Evolutionary conservation across 768 basidiomycete species (phyloP), one percentile per base, ranked within the genome.

Genomic region (Heimioporus sp.): DNA sequence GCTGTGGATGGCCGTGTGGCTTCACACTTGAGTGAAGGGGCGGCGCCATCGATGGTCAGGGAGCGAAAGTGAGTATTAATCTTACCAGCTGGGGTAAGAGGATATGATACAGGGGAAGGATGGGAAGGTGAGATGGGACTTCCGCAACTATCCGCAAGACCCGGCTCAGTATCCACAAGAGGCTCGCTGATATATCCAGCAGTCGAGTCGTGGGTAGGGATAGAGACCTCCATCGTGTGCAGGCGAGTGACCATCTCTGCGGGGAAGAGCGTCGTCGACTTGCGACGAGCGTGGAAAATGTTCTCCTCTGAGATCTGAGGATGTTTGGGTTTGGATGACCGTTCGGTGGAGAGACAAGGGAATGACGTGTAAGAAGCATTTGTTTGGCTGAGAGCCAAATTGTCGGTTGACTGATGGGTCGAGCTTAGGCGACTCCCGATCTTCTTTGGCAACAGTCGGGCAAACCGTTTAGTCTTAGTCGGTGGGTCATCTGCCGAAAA

Each of bases 261-360:
- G 2, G 67, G 67, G 35, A 71, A 69, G 52, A 69, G 56, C 6
- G 64, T 68, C 24, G 65, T 58, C 48, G 68, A 69, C 60, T 69
- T 69, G 51, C 69, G 67, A 48, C 69, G 68, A 16, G 68, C 59
- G 51, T 71, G 69, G 31, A 69, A 69, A 2, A 64, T 71, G 55
- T 70, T 69, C 59, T 64, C 62, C 48, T 68, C 65, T 39, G 62
- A 61, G 36, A 57, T 16, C 49, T 55, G 24, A 28, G 24, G 24
- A 28, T 28, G 60, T 44, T 62, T 69, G 37, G 57, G 43, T 30
- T 58, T 68, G 40, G 61, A 46, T 28, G 65, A 30, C 12, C 63
- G 65, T 49, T 65, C 67, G 12, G 41, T 41, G 20, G 61, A 43
- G 31, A 45, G 57, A 43, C 50, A 63, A 28, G 60, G 64, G 35